Evolutionary conservation across 225 moss, liverwort and hornwort genomes (phyloP).

Genomic region (Rhytidiadelphus loreus): DNA sequence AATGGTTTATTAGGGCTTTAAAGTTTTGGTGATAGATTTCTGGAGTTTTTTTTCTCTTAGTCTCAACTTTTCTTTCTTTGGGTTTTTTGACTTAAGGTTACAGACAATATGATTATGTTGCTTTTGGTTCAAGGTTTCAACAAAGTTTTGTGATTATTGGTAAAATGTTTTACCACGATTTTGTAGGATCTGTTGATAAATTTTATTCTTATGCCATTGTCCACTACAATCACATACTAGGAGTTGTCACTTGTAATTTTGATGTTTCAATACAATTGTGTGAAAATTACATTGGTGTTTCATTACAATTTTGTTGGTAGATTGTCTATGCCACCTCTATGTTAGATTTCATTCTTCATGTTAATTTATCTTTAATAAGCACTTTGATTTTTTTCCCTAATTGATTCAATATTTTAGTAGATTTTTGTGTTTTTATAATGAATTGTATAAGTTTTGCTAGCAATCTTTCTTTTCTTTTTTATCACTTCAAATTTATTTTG

Average conservation of each 20-base stretch:
- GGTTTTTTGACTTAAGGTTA: no score
- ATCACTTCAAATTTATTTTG: background rate
- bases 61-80: background rate
- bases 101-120: background rate
- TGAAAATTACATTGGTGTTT: fast-evolving
- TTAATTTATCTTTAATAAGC: background rate
- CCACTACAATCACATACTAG: background rate
- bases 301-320: background rate
- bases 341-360: background rate
- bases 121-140: background rate
- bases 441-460: background rate
- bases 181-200: background rate
- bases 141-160: no score
- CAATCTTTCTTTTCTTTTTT: background rate
- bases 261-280: background rate
- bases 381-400: background rate
- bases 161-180: background rate
- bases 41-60: fast-evolving
- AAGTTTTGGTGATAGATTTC: background rate
- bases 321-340: fast-evolving
- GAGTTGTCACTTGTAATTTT: background rate
- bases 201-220: background rate
- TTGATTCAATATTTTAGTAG: background rate
- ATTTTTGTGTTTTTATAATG: background rate
- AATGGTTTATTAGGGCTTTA: background rate